A percentile compares a stretch with the other conserved stretches of the same genome.
Evolutionary conservation across 106 monocot species (phyloP).

Genomic region (Phalaenopsis equestris): DNA sequence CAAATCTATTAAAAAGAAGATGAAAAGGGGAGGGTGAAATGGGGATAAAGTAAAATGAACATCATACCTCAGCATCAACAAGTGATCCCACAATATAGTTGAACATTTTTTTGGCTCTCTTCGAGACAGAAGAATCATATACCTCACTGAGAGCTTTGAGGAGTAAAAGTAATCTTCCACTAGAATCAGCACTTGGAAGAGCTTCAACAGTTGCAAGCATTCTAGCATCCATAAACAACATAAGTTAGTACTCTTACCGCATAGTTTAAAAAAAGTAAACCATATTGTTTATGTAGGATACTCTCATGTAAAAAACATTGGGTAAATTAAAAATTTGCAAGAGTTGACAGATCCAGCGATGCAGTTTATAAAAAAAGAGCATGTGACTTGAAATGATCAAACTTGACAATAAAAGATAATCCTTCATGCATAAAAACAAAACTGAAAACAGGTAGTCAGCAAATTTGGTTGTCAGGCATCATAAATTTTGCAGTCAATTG

Average conservation of each 20-base stretch:
- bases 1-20: background rate
- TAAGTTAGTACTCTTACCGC: background rate
- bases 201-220: conserved; percentile 53
- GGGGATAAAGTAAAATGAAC: background rate
- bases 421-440: background rate
- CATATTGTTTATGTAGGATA: background rate
- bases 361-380: background rate
- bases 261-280: background rate
- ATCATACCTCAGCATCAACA: conserved; percentile 80
- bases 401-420: background rate
- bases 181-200: conserved; percentile 40
- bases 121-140: conserved; percentile 33
- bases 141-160: conserved; percentile 38
- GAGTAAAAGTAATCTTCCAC: conserved; percentile 58
- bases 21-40: background rate
- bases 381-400: background rate
- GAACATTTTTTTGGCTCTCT: conserved; percentile 49
- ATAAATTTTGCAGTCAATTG: background rate
- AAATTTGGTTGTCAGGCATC: background rate
- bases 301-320: background rate
- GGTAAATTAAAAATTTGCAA: background rate
- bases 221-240: conserved; percentile 23
- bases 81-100: conserved; percentile 52
- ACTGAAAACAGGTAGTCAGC: background rate
- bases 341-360: background rate